phyloP scores from a whole-genome alignment of 805 yeast genomes.

The Lipomyces oligophaga region DNA sequence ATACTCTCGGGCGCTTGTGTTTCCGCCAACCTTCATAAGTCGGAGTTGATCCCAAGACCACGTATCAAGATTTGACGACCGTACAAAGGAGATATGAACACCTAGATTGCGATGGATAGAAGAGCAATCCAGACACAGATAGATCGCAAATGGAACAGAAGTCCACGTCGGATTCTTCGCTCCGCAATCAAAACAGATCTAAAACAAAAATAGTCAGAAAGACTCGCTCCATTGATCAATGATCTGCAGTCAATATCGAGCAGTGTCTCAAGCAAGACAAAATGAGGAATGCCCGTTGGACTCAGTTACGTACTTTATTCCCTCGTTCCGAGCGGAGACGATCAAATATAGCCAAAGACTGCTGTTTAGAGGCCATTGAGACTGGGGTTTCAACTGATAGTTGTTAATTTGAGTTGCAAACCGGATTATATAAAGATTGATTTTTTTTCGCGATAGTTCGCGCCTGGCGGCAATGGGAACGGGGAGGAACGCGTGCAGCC shows the following conservation, averaged over 20 bases:
- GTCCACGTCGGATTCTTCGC: conserved; percentile 98
- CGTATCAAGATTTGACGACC: conserved; percentile 85
- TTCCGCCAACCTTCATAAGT: conserved; percentile 91
- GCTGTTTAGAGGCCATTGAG: conserved; percentile 57
- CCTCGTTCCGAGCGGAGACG: conserved; percentile 59
- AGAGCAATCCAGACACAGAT: conserved; percentile 90
- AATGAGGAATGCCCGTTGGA: neutral
- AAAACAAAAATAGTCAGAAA: too few species aligned
- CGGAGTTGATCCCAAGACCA: conserved; percentile 91
- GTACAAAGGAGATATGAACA: conserved; percentile 92
- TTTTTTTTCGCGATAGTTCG: too few species aligned
- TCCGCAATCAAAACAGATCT: conserved; percentile 83
- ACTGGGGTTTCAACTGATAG: too few species aligned
- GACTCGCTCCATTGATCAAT: neutral
- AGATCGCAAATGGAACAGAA: conserved; percentile 91
- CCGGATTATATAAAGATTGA: too few species aligned
- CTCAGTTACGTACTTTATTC: conserved; percentile 48
- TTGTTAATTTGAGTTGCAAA: too few species aligned
- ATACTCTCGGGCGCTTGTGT: conserved; percentile 77
- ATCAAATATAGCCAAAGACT: conserved; percentile 56
- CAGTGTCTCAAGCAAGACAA: neutral
- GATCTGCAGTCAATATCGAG: neutral
- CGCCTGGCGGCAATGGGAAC: too few species aligned
- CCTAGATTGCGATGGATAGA: conserved; percentile 95
- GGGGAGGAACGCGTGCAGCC: too few species aligned